Evolutionary conservation across 768 basidiomycete genomes (phyloP), one percentile per base, ranked within the genome.

Genomic region (Crassisporium funariophilum): DNA sequence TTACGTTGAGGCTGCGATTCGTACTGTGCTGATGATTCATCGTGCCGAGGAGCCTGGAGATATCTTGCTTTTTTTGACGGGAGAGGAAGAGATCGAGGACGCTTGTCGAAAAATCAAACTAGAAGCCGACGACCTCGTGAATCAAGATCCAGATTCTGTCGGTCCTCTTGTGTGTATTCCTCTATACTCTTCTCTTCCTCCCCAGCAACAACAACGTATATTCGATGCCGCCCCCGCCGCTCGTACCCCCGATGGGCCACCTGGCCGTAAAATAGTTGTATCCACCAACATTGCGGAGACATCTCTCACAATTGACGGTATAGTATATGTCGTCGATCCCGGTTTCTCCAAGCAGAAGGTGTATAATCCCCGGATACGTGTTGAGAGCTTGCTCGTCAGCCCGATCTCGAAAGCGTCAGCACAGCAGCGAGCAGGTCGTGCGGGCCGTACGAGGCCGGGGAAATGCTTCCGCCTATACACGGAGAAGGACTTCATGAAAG

Each of bases 201-300:
- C 95, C 4, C 81, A 86, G 47, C 94, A 95, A 55, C 97, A 98
- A 62, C 95, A 98, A 60, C 84, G 89, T 7, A 99, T 99, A 67
- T 99, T 98, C 66, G 95, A 98, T 56, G 76, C 91, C 0, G 74
- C 95, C 1, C 95, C 95, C 6, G 55, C 74, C 4, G 64, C 92
- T 0, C 72, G 76, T 2, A 72, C 67, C 0, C 64, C 79, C 0
- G 83, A 74, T 40, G 87, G 92, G 1, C 86, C 92, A 0, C 85
- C 88, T 0, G 95, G 95, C 0, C 82, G 95, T 49, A 99, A 99
- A 65, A 81, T 98, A 35, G 89, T 99, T 23, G 75, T 99, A 1
- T 91, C 94, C 7, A 99, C 95, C 21, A 99, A 98, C 63, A 93
- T 98, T 47, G 97, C 97, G 3, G 95, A 99, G 68, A 98, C 95